Evolutionary conservation across 768 basidiomycete species (phyloP).

Genomic region (Pleurotus citrinopileatus): DNA sequence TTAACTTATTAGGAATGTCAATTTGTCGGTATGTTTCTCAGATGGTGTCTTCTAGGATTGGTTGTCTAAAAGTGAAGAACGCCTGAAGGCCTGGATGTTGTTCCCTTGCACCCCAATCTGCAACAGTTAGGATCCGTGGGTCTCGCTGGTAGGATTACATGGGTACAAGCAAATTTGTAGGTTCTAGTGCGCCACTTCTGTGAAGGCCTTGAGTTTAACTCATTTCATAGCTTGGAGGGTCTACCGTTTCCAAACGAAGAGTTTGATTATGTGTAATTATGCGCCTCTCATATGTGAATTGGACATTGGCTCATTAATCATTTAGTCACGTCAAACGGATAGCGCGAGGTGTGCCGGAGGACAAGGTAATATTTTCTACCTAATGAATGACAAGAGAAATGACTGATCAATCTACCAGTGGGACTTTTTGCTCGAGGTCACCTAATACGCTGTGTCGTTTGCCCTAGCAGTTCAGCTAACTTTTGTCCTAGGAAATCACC

Average conservation of each 20-base stretch:
- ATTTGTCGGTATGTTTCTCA: slow-evolving; percentile 53
- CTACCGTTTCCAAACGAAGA: slow-evolving; percentile 71
- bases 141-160: slow-evolving; percentile 59
- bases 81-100: slow-evolving; percentile 61
- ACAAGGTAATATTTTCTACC: slow-evolving; percentile 45
- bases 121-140: slow-evolving; percentile 53
- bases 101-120: slow-evolving; percentile 71
- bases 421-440: slow-evolving; percentile 57
- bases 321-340: slow-evolving; percentile 67
- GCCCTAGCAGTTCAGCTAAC: not conserved
- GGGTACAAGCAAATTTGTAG: slow-evolving; percentile 74
- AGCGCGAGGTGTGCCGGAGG: slow-evolving; percentile 71
- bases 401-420: slow-evolving; percentile 38
- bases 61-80: not conserved
- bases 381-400: not conserved
- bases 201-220: slow-evolving; percentile 11
- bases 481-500: slow-evolving; percentile 40
- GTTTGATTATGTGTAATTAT: slow-evolving; percentile 73
- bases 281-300: not conserved
- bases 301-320: slow-evolving; percentile 6
- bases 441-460: not conserved
- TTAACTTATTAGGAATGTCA: slow-evolving; percentile 40
- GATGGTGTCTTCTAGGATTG: not conserved
- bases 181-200: slow-evolving; percentile 21
- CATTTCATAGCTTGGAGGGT: slow-evolving; percentile 50